Conservation (phyloP, 139 green algal species). For the Micromonas commoda region DNA sequence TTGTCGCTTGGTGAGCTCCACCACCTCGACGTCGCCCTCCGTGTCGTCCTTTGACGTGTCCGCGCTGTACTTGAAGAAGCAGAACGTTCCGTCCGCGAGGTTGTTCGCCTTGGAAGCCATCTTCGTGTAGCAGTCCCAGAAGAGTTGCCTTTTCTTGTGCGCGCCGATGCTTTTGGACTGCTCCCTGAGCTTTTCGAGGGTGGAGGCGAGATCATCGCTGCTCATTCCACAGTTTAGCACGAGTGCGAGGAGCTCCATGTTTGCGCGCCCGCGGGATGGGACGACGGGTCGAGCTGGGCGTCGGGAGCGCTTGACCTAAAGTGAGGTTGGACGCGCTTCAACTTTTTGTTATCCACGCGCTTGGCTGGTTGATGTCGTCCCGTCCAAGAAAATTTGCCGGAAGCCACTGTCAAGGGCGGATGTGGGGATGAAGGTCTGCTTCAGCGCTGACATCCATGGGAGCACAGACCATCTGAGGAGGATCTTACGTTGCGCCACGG, state of each 20-base stretch:
- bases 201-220: slow-evolving; percentile 1
- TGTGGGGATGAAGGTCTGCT: not conserved
- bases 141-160: slow-evolving; percentile 19
- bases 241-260: slow-evolving; percentile 15
- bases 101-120: not conserved
- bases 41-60: not conserved
- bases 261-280: not conserved
- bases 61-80: slow-evolving; percentile 11
- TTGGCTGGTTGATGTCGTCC: too few species aligned
- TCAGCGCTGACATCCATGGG: not conserved
- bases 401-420: not conserved
- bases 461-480: not conserved
- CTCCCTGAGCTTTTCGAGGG: slow-evolving; percentile 18
- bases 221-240: not conserved
- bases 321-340: too few species aligned
- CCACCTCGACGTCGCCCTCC: slow-evolving; percentile 12
- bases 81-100: not conserved
- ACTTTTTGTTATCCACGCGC: too few species aligned
- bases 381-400: too few species aligned
- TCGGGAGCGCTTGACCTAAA: too few species aligned
- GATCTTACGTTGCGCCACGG: not conserved
- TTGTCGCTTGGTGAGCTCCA: slow-evolving; percentile 27
- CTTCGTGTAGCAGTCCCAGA: slow-evolving; percentile 25
- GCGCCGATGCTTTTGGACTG: slow-evolving; percentile 20
- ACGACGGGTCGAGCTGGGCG: not conserved